Conservation (phyloP, 1,139 yeast species). For the Yamadazyma blattariae region DNA sequence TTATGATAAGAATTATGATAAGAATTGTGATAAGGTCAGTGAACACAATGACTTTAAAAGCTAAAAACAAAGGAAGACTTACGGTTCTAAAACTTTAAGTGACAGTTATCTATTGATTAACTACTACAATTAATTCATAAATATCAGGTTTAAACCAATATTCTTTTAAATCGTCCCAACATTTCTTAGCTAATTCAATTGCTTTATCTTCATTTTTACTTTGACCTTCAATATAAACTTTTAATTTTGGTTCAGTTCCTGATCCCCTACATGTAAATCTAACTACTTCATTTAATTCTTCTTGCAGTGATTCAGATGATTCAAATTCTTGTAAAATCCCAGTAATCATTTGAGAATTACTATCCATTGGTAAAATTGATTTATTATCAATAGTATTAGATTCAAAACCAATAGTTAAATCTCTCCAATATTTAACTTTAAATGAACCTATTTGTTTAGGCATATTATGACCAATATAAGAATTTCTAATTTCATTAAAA, state of each 20-base stretch:
- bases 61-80: no score
- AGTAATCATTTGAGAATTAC: constrained; percentile 84
- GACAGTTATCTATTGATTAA: no score
- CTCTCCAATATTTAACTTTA: constrained; percentile 67
- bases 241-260: constrained; percentile 94
- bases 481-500: constrained; percentile 50
- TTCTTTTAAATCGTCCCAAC: constrained; percentile 61
- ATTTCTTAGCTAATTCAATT: constrained; percentile 46
- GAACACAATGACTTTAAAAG: no score
- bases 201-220: constrained; percentile 49
- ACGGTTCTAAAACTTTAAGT: no score
- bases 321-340: constrained; percentile 30
- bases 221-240: constrained; percentile 83
- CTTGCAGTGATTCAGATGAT: constrained; percentile 9
- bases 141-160: constrained; percentile 62
- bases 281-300: constrained; percentile 21
- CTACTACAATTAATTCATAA: constrained; percentile 37
- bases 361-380: constrained; percentile 71
- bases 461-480: constrained; percentile 25
- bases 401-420: constrained; percentile 79
- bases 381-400: constrained; percentile 54
- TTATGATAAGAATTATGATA: no score
- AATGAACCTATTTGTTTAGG: constrained; percentile 54
- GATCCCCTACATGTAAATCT: constrained; percentile 90
- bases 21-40: no score